phyloP scores from a whole-genome alignment of 331 rosid species.

The Quercus lobata region DNA sequence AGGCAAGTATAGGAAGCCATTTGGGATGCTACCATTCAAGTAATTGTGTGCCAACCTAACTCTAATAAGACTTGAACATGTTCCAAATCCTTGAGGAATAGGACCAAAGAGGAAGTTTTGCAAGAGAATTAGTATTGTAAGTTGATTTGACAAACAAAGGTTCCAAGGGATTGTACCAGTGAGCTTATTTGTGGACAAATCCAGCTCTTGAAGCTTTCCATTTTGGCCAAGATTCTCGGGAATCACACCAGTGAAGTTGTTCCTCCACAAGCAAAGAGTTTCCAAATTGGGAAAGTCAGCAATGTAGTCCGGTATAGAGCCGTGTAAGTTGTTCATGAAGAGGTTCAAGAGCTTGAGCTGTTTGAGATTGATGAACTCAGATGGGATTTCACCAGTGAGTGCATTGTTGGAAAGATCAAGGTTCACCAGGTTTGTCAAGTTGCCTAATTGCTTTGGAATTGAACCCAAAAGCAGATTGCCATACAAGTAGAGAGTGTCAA shows the following conservation, averaged over 20 bases:
- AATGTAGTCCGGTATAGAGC: conserved; percentile 74
- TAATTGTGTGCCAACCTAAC: conserved; percentile 71
- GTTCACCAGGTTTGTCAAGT: conserved; percentile 50
- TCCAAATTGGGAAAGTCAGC: conserved; percentile 57
- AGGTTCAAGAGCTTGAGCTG: conserved; percentile 68
- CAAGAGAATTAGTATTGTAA: conserved; percentile 56
- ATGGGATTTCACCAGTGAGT: conserved; percentile 76
- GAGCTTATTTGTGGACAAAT: conserved; percentile 88
- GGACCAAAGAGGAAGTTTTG: conserved; percentile 78
- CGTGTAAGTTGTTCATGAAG: conserved; percentile 75
- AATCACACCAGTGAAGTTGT: conserved; percentile 84
- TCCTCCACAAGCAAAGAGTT: conserved; percentile 69
- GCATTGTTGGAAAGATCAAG: conserved; percentile 77
- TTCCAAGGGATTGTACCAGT: conserved; percentile 70
- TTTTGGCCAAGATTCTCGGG: conserved; percentile 67
- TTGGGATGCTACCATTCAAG: conserved; percentile 73
- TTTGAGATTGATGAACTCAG: conserved; percentile 53
- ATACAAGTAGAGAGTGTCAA: conserved; percentile 69
- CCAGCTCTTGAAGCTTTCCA: conserved; percentile 62
- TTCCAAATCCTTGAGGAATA: conserved; percentile 62
- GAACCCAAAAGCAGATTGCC: conserved; percentile 68
- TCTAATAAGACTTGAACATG: conserved; percentile 65
- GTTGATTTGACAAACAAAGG: conserved; percentile 61
- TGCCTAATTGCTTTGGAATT: conserved; percentile 63
- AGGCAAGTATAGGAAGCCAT: conserved; percentile 75